Evolutionary conservation across 2,329 filamentous ascomycete genomes (phyloP).

Genomic region (Fusarium succisae): DNA sequence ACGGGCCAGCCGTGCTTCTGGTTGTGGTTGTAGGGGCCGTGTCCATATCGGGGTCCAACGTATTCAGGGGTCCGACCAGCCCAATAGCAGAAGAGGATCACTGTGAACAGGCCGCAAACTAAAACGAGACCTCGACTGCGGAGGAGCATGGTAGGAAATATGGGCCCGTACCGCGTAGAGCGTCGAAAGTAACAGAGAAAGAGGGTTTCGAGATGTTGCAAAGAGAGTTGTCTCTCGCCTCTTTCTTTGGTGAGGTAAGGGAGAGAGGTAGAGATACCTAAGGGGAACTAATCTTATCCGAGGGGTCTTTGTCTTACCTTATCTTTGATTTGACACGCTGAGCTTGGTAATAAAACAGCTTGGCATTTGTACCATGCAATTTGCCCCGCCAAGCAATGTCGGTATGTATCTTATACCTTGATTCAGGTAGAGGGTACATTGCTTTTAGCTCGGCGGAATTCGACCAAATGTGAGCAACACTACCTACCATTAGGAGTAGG

Average conservation of each 20-base stretch:
- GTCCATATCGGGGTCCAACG: constrained; percentile 25
- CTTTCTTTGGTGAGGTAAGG: background rate
- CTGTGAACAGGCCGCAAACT: constrained; percentile 29
- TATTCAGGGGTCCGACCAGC: constrained; percentile 23
- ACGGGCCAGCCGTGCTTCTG: constrained; percentile 35
- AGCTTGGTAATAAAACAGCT: constrained; percentile 20
- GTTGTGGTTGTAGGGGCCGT: constrained; percentile 33
- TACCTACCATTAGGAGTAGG: background rate
- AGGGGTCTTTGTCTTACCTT: constrained; percentile 6
- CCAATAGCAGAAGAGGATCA: constrained; percentile 37
- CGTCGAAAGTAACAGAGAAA: background rate
- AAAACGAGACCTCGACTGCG: constrained; percentile 35
- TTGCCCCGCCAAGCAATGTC: background rate
- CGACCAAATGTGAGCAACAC: constrained; percentile 3
- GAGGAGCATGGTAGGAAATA: constrained; percentile 32
- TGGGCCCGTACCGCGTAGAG: constrained; percentile 7
- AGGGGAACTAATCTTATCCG: constrained; percentile 11
- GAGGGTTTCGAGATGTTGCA: background rate
- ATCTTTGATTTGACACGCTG: constrained; percentile 12
- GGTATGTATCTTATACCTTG: constrained; percentile 9
- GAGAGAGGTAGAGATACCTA: background rate
- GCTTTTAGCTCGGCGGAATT: background rate
- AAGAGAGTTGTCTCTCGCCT: background rate
- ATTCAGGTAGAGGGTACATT: constrained; percentile 11
- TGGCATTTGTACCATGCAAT: constrained; percentile 14